Base-by-base conservation (phyloP, 2,329 filamentous ascomycete species). In the Aspergillus sp. region DNA sequence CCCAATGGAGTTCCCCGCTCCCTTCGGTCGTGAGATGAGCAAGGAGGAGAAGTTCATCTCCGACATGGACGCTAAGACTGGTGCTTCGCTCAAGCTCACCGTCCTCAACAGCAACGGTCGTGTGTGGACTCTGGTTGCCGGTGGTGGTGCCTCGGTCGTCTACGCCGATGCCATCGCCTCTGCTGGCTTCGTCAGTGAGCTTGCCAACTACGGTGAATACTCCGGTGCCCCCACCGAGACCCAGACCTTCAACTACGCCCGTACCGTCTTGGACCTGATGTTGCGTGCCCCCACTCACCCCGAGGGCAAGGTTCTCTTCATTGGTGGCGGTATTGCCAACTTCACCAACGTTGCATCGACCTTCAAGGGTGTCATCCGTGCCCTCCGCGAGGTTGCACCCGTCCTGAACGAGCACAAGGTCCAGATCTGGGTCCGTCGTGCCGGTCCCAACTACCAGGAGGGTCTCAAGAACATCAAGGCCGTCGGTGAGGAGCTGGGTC, bases 141-240 rank as follows among this genome's bases (percentile, higher is more conserved):
- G 93, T 86, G 93, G 93, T 82, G 93, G 93, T 88, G 93, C 93
- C 52, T 98, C 93, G 39, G 93, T 98, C 62, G 93, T 98, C 57
- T 98, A 98, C 72, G 93, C 93, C 53, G 93, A 98, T 68, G 93
- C 93, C 72, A 98, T 98, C 71, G 93, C 93, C 58, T 95, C 90
- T 49, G 83, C 89, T 64, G 93, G 93, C 54, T 97, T 95, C 69
- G 90, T 94, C 52, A 84, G 89, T 61, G 90, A 98, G 73, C 83
- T 98, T 43, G 93, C 93, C 76, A 98, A 98, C 84, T 98, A 98
- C 68, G 93, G 93, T 71, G 93, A 98, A 76, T 98, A 98, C 85
- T 97, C 93, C 53, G 93, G 93, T 76, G 93, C 93, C 53, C 93
- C 93, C 57, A 97, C 90, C 49, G 93, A 98, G 83, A 95, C 90